Evolutionary conservation across 129 eudicot species (phyloP).

Genomic region (Tagetes erecta): DNA sequence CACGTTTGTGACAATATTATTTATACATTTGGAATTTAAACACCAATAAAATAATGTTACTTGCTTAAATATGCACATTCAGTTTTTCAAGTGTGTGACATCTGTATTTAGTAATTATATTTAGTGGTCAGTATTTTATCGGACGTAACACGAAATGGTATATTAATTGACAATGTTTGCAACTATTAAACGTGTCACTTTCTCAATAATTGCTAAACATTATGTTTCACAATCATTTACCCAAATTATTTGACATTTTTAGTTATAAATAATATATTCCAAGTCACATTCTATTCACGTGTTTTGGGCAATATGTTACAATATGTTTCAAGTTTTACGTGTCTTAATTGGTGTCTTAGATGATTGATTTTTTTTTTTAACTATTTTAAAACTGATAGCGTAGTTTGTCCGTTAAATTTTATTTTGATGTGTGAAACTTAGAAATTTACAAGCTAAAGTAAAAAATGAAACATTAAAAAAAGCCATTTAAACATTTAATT

Average conservation of each 20-base stretch:
- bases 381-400: background rate
- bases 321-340: background rate
- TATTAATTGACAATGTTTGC: background rate
- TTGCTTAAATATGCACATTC: background rate
- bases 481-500: no score
- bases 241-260: background rate
- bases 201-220: background rate
- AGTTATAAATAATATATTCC: background rate
- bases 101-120: background rate
- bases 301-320: background rate
- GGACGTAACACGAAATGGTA: constrained; percentile 1
- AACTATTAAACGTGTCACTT: background rate
- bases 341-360: background rate
- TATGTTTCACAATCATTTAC: constrained; percentile 4
- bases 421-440: no score
- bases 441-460: no score
- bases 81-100: background rate
- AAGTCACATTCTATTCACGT: constrained; percentile 3
- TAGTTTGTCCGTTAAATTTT: no score
- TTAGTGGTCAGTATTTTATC: background rate
- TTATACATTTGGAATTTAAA: background rate
- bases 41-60: background rate
- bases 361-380: background rate
- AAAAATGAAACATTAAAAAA: no score
- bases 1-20: background rate